These are phyloP conservation scores for Clavispora carvajalis DNA, from an alignment of 805 yeast species.

Conservation along the genomic window DNA sequence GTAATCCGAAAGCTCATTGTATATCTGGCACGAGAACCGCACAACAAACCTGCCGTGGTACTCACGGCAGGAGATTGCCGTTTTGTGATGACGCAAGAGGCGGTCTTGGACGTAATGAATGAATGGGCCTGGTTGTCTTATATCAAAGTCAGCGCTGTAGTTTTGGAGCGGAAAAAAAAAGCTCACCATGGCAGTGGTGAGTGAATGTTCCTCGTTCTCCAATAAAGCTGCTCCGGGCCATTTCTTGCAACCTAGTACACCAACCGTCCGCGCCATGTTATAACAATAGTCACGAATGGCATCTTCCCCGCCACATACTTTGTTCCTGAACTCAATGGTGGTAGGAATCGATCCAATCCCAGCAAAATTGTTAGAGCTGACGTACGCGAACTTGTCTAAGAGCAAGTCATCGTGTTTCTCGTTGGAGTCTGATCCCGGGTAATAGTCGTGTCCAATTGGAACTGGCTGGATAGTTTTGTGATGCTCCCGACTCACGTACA, in stretches of 20 bases:
- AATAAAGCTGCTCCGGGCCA: slow-evolving; percentile 32
- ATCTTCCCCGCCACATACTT: slow-evolving; percentile 55
- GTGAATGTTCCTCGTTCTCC: slow-evolving; percentile 27
- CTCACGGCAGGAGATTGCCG: slow-evolving; percentile 40
- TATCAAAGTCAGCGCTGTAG: background rate
- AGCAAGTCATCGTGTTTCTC: slow-evolving; percentile 19
- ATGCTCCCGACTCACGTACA: slow-evolving; percentile 49
- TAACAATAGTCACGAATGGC: slow-evolving; percentile 42
- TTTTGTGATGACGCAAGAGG: slow-evolving; percentile 17
- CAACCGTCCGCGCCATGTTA: slow-evolving; percentile 39
- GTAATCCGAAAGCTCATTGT: slow-evolving; percentile 50
- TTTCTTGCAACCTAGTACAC: slow-evolving; percentile 26
- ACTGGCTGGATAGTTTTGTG: slow-evolving; percentile 47
- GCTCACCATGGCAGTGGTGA: slow-evolving; percentile 39
- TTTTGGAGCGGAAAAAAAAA: slow-evolving; percentile 28
- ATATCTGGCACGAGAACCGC: slow-evolving; percentile 56
- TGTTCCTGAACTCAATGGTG: slow-evolving; percentile 47
- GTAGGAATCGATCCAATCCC: slow-evolving; percentile 35
- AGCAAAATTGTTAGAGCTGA: slow-evolving; percentile 47
- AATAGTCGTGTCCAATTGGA: slow-evolving; percentile 49
- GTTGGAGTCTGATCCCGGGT: slow-evolving; percentile 17
- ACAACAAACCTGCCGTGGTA: slow-evolving; percentile 27
- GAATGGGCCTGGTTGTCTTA: background rate
- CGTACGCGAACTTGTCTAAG: slow-evolving; percentile 41
- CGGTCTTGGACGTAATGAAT: background rate